Evolutionary conservation across 1,139 yeast species (phyloP).

Genomic region (Geotrichum aggregatum): DNA sequence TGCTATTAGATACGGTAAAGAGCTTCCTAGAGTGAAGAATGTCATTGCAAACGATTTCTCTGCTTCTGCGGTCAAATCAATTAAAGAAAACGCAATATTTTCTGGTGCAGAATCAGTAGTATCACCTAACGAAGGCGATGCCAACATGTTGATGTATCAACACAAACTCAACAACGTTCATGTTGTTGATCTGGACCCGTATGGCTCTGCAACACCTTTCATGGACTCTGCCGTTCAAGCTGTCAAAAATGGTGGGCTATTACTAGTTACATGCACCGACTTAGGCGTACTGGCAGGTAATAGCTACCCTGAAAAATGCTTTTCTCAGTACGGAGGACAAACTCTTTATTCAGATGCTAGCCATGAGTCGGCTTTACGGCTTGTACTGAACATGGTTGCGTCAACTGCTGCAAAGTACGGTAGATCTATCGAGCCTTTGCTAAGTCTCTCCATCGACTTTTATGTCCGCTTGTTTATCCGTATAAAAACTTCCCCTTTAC

Average conservation of each 20-base stretch:
- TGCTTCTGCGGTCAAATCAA: slow-evolving; percentile 80
- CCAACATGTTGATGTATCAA: slow-evolving; percentile 72
- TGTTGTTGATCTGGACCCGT: slow-evolving; percentile 91
- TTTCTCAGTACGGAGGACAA: slow-evolving; percentile 91
- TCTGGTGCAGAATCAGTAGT: slow-evolving; percentile 58
- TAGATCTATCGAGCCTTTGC: slow-evolving; percentile 77
- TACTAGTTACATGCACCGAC: slow-evolving; percentile 93
- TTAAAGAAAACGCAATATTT: slow-evolving; percentile 62
- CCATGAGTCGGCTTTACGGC: slow-evolving; percentile 87
- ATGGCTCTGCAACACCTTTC: slow-evolving; percentile 95
- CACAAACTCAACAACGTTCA: slow-evolving; percentile 49
- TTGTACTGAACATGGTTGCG: slow-evolving; percentile 72
- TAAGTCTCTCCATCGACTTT: slow-evolving; percentile 83
- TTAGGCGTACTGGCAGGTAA: slow-evolving; percentile 92
- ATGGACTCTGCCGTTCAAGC: slow-evolving; percentile 84
- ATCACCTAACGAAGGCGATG: slow-evolving; percentile 74
- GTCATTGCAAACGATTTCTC: slow-evolving; percentile 87
- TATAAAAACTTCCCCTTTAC: slow-evolving; percentile 70
- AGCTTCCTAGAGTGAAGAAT: slow-evolving; percentile 65
- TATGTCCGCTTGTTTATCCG: slow-evolving; percentile 82
- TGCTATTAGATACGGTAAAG: slow-evolving; percentile 89
- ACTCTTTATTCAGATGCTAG: slow-evolving; percentile 76
- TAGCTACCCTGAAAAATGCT: slow-evolving; percentile 95
- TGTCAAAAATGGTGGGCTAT: slow-evolving; percentile 73
- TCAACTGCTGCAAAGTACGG: slow-evolving; percentile 87